Conservation (phyloP, 148 eudicot species). For the Rhododendron griersonianum region DNA sequence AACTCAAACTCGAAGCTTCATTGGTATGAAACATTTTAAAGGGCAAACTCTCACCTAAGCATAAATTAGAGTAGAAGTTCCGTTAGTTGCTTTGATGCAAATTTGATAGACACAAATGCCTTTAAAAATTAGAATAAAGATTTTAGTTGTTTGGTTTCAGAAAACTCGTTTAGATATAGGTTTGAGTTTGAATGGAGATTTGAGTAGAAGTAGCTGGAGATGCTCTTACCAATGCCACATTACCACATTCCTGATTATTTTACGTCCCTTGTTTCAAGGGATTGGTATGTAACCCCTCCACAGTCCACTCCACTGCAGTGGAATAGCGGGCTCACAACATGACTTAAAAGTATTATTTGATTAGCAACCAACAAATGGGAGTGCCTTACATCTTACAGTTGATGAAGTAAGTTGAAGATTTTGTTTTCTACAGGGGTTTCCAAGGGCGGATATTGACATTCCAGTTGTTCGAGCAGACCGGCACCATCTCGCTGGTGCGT, state of each 20-base stretch:
- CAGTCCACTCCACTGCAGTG: not conserved
- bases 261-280: too few species aligned
- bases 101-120: not conserved
- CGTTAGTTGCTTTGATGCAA: not conserved
- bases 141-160: too few species aligned
- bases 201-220: not conserved
- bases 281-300: not conserved
- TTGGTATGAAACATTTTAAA: not conserved
- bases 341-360: not conserved
- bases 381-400: not conserved
- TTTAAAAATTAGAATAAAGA: too few species aligned
- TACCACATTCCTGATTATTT: not conserved
- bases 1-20: not conserved
- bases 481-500: not conserved
- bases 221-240: not conserved
- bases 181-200: not conserved
- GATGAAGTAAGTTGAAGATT: not conserved
- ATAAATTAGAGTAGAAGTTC: not conserved
- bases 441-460: conserved; percentile 29
- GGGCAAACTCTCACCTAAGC: not conserved
- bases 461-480: not conserved
- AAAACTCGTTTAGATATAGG: not conserved
- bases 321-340: not conserved
- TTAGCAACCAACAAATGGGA: not conserved
- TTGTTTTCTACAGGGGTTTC: conserved; percentile 65